Evolutionary conservation across 129 eudicot genomes (phyloP).

Genomic region (Silybum marianum): DNA sequence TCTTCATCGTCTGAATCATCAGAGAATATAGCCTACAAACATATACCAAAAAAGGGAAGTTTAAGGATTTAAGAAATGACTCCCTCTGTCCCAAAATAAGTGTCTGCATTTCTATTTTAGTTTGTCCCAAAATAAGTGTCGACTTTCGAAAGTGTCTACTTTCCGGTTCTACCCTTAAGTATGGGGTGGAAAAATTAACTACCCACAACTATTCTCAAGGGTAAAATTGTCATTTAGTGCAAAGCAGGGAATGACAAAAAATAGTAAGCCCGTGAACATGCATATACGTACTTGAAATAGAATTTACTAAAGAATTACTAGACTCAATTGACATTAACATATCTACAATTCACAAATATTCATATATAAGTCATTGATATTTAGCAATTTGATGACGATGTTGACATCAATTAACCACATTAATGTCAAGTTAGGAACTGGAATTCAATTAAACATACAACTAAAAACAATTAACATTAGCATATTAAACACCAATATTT

Average conservation of each 20-base stretch:
- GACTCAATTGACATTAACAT: background rate
- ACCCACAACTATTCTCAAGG: background rate
- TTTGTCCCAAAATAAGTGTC: background rate
- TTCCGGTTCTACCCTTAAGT: background rate
- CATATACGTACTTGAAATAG: too few relatives aligned
- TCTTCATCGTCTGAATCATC: constrained; percentile 93
- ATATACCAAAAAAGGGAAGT: background rate
- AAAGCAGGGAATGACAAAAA: background rate
- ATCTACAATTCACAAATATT: background rate
- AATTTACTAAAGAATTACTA: background rate
- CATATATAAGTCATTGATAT: background rate
- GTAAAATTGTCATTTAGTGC: background rate
- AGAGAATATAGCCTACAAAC: constrained; percentile 91
- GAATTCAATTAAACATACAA: background rate
- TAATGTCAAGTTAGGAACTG: background rate
- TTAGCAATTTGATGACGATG: background rate
- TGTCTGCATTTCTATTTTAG: background rate
- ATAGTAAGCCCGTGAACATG: background rate
- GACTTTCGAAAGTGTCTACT: background rate
- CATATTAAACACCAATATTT: background rate
- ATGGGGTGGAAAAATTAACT: background rate
- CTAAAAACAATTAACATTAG: background rate
- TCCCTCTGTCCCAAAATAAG: background rate
- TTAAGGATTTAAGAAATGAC: background rate
- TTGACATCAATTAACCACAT: background rate